These are phyloP conservation scores for Stemphylium vesicarium DNA, from an alignment of 2,329 filamentous ascomycete genomes.

Conservation along the genomic window DNA sequence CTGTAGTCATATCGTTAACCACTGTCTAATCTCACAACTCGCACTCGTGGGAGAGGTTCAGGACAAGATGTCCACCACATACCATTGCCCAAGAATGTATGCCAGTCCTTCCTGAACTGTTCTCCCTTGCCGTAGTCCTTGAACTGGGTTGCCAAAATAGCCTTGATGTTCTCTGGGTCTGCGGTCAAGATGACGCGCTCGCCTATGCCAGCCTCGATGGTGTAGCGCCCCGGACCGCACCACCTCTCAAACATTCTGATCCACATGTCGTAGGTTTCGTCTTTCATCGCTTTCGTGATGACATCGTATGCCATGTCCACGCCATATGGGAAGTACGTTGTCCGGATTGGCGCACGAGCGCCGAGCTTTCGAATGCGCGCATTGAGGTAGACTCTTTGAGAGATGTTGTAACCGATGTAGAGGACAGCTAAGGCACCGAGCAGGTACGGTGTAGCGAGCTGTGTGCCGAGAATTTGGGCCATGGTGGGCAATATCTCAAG, in stretches of 20 bases:
- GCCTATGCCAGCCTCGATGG: conserved; percentile 64
- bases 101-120: conserved; percentile 76
- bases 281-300: conserved; percentile 58
- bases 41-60: no score
- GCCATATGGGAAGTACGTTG: conserved; percentile 56
- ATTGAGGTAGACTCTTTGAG: conserved; percentile 36
- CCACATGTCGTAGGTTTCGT: conserved; percentile 71
- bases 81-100: conserved; percentile 75
- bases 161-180: conserved; percentile 90
- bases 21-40: neutral
- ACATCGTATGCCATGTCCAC: conserved; percentile 68
- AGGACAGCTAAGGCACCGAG: conserved; percentile 29
- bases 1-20: conserved; percentile 24
- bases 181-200: conserved; percentile 75
- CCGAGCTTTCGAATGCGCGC: conserved; percentile 52
- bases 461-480: conserved; percentile 24
- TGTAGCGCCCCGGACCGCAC: conserved; percentile 55
- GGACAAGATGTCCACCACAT: conserved; percentile 53
- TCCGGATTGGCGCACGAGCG: conserved; percentile 51
- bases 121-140: conserved; percentile 82
- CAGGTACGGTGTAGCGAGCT: conserved; percentile 31
- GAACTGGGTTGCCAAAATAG: conserved; percentile 87
- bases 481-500: conserved; percentile 22
- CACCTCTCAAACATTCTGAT: conserved; percentile 55
- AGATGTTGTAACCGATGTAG: conserved; percentile 26